Evolutionary conservation across 2,329 filamentous ascomycete genomes (phyloP).

Genomic region (Magnaporthiopsis incrustans): DNA sequence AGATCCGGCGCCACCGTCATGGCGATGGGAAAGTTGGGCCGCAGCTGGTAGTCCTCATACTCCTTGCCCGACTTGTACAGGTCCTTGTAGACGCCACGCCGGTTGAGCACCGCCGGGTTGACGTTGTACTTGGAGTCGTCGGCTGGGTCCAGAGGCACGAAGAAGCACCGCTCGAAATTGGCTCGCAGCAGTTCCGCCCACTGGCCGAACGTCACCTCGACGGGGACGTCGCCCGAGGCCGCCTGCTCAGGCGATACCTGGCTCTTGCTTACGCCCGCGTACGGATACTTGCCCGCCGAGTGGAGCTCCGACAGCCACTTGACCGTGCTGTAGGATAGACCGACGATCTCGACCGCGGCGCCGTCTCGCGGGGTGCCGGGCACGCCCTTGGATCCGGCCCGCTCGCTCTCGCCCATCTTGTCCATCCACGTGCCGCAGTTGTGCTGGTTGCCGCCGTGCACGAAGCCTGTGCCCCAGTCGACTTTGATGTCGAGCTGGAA

Average conservation of each 20-base stretch:
- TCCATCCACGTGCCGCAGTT: constrained; percentile 99
- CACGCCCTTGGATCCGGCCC: constrained; percentile 83
- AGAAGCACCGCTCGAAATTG: constrained; percentile 92
- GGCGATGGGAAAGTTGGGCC: constrained; percentile 87
- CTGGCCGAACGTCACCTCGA: constrained; percentile 58
- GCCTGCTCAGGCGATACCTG: constrained; percentile 15
- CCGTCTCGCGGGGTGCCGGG: constrained; percentile 96
- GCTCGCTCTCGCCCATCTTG: constrained; percentile 98
- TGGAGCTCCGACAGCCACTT: constrained; percentile 67
- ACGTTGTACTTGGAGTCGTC: constrained; percentile 76
- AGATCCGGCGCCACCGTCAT: constrained; percentile 90
- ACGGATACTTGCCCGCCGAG: constrained; percentile 60
- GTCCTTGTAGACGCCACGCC: constrained; percentile 96
- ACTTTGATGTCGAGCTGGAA: constrained; percentile 89
- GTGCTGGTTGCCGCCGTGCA: constrained; percentile 87
- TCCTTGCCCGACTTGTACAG: constrained; percentile 89
- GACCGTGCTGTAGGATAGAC: constrained; percentile 83
- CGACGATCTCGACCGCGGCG: constrained; percentile 90
- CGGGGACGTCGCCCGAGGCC: constrained; percentile 32
- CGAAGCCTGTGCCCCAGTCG: constrained; percentile 83
- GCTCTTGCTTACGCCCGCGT: constrained; percentile 60
- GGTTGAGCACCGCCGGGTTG: constrained; percentile 71
- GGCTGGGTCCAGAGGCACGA: constrained; percentile 60
- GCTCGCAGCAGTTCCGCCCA: constrained; percentile 76
- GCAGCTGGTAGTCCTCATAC: constrained; percentile 95